phyloP scores from a whole-genome alignment of 2,329 filamentous ascomycete genomes.

The Sporothrix dimorphospora region DNA sequence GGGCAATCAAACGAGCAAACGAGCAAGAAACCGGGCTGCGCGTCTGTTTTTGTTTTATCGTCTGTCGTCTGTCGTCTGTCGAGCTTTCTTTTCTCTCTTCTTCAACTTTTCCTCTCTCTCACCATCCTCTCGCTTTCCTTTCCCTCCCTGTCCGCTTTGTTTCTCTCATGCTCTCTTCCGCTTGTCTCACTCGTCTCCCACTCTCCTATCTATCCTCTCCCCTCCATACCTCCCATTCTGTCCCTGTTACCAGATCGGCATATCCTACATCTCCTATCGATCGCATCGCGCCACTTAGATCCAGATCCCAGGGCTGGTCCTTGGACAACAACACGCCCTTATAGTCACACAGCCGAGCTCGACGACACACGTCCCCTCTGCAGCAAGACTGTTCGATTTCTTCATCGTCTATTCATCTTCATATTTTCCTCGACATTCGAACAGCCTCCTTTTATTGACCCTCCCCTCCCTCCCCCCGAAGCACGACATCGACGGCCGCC shows the following conservation, averaged over 20 bases:
- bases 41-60: background rate
- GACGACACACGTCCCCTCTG: background rate
- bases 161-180: background rate
- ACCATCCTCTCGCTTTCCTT: background rate
- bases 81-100: background rate
- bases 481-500: background rate
- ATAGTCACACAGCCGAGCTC: background rate
- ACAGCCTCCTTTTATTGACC: background rate
- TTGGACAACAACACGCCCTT: background rate
- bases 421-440: no score
- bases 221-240: no score
- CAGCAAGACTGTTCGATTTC: background rate
- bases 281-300: background rate
- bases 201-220: background rate
- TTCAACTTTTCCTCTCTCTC: background rate
- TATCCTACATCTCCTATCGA: background rate
- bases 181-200: background rate
- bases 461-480: background rate
- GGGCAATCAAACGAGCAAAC: background rate
- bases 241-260: background rate
- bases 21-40: background rate
- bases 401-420: background rate
- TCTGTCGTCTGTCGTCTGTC: background rate
- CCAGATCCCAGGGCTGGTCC: constrained; percentile 4
- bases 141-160: background rate